Evolutionary conservation across 805 yeast species (phyloP), one percentile per base, ranked within the genome.

Genomic region (Schizosaccharomyces japonicus): DNA sequence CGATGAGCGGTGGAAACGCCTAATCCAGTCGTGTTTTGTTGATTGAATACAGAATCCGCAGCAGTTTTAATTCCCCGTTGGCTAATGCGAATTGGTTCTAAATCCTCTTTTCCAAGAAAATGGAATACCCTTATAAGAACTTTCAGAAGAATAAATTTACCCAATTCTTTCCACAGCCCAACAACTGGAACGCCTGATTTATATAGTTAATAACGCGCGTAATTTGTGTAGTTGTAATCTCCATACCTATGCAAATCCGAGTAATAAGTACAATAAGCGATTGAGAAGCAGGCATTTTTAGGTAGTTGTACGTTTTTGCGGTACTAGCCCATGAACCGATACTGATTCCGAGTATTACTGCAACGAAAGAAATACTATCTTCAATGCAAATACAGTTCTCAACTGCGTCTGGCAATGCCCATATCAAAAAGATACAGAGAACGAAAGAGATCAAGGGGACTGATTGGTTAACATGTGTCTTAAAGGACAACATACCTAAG

Each of bases 321-420:
- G 69, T 57, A 26, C 59, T 60, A 8, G 60, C 51, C 75, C 78
- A 75, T 54, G 71, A 73, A 17, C 76, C 68, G 25, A 78, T 52
- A 51, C 80, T 90, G 5, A 79, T 55, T 0, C 98, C 98, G 40
- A 75, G 63, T 13, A 84, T 66, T 39, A 85, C 95, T 2, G 94
- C 94, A 47, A 85, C 65, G 56, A 87, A 87, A 4, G 96, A 93
- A 28, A 87, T 94, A 17, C 84, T 75, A 59, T 87, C 98, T 57
- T 85, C 95, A 57, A 78, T 87, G 60, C 98, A 90, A 1, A 98
- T 98, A 58, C 98, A 87, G 53, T 77, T 79, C 55, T 90, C 98
- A 19, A 80, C 75, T 1, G 96, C 96, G 50, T 71, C 73, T 0
- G 84, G 80, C 61, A 84, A 94, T 39, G 68, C 60, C 54, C 78